A percentile compares a stretch with the other conserved stretches of the same genome.
These are phyloP conservation scores for Aspergillus intermedius DNA, from an alignment of 2,329 filamentous ascomycete species.

Conservation along the genomic window DNA sequence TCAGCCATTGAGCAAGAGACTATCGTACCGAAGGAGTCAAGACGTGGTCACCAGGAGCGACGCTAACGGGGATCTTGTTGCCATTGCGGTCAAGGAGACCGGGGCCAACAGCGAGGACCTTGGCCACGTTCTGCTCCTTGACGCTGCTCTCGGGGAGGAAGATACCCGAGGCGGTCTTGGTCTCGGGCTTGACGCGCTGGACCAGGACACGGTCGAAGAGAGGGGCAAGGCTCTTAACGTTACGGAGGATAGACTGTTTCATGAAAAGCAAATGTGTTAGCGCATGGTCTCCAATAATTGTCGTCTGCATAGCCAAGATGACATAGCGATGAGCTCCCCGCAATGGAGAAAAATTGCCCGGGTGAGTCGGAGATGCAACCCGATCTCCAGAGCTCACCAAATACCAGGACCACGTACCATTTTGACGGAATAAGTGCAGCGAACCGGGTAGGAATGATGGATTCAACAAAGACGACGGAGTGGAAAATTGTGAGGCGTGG, in stretches of 20 bases:
- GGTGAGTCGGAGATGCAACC: neutral
- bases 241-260: conserved; percentile 64
- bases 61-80: conserved; percentile 78
- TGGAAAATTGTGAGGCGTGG: conserved; percentile 17
- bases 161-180: conserved; percentile 94
- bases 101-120: conserved; percentile 90
- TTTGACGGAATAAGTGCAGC: conserved; percentile 8
- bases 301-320: neutral
- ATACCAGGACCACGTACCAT: conserved; percentile 15
- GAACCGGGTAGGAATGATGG: neutral
- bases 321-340: neutral
- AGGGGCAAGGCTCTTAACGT: conserved; percentile 88
- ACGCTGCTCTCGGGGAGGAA: conserved; percentile 95
- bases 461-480: conserved; percentile 5
- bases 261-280: conserved; percentile 3
- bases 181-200: conserved; percentile 93
- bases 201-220: conserved; percentile 97
- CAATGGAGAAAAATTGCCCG: conserved; percentile 2
- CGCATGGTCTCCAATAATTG: neutral
- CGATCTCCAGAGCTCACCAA: conserved; percentile 1
- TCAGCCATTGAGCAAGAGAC: neutral
- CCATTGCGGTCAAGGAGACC: conserved; percentile 82
- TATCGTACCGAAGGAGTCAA: conserved; percentile 81
- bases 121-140: conserved; percentile 97
- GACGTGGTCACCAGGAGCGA: conserved; percentile 79